These are phyloP conservation scores for Barnettozyma sucrosica DNA, from an alignment of 805 yeast genomes.

Conservation along the genomic window DNA sequence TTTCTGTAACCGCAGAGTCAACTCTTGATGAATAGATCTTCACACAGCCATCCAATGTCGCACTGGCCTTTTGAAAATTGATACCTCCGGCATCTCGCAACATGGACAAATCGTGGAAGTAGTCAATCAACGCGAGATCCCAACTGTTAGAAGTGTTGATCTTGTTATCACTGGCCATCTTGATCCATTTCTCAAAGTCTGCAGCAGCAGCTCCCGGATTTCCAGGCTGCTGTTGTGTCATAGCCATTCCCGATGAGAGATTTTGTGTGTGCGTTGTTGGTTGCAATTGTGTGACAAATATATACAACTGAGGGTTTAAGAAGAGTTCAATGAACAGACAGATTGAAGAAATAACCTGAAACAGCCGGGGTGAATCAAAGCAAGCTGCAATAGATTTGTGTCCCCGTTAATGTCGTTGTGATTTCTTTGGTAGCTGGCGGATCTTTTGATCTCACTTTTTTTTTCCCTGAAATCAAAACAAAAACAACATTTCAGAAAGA, in stretches of 20 bases:
- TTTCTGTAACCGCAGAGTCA: constrained; percentile 87
- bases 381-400: not conserved
- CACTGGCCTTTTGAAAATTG: constrained; percentile 86
- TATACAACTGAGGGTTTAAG: not conserved
- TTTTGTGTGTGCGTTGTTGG: not conserved
- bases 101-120: constrained; percentile 77
- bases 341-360: not conserved
- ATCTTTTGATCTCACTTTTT: not conserved
- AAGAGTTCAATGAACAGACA: not conserved
- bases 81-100: constrained; percentile 69
- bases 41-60: constrained; percentile 91
- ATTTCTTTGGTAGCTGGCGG: not conserved
- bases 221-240: constrained; percentile 8
- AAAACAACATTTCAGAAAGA: not conserved
- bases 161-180: constrained; percentile 76
- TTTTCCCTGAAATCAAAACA: not conserved
- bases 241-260: not conserved
- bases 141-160: constrained; percentile 82
- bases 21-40: constrained; percentile 88
- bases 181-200: constrained; percentile 71
- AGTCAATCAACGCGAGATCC: constrained; percentile 88
- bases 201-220: constrained; percentile 7
- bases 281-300: not conserved
- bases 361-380: not conserved
- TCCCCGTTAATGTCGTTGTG: not conserved